Base-by-base conservation (phyloP, 805 yeast species). In the Schwanniomyces sp. region DNA sequence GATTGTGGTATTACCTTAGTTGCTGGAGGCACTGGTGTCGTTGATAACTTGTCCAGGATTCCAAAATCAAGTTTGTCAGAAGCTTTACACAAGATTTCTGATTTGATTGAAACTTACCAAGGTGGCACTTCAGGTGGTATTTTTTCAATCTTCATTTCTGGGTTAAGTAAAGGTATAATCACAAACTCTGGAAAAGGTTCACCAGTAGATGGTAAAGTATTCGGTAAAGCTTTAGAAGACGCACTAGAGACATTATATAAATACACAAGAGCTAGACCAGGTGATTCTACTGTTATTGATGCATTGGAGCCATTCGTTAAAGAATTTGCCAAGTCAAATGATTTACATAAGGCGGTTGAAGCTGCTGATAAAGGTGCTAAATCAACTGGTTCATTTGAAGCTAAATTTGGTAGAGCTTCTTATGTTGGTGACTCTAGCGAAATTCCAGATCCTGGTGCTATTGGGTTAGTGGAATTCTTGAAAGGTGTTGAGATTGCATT, bases 331-430 rank as follows among this genome's bases (percentile, higher is more conserved):
- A 53, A 70, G 12, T 67, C 85, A 0, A 66, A 71, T 5, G 85
- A 85, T 57, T 66, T 89, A 32, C 51, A 58, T 7, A 69, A 71
- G 40, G 96, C 97, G 4, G 79, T 82, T 12, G 58, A 70, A 30
- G 91, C 89, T 10, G 96, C 95, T 7, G 72, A 73, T 36, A 69
- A 78, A 34, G 96, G 96, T 41, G 92, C 96, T 21, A 83, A 87
- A 40, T 69, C 78, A 4, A 92, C 98, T 0, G 82, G 84, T 43
- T 71, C 81, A 30, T 69, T 88, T 53, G 85, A 81, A 53, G 97
- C 97, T 40, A 85, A 85, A 57, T 90, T 92, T 56, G 98, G 97
- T 27, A 81, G 98, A 60, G 96, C 97, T n/a, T 86, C 95, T 4
- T 92, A 91, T 62, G 97, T 91, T 26, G 30, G 30, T 27, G 75